Conservation (phyloP, 2,329 filamentous ascomycete species). For the Fusarium secorum region DNA sequence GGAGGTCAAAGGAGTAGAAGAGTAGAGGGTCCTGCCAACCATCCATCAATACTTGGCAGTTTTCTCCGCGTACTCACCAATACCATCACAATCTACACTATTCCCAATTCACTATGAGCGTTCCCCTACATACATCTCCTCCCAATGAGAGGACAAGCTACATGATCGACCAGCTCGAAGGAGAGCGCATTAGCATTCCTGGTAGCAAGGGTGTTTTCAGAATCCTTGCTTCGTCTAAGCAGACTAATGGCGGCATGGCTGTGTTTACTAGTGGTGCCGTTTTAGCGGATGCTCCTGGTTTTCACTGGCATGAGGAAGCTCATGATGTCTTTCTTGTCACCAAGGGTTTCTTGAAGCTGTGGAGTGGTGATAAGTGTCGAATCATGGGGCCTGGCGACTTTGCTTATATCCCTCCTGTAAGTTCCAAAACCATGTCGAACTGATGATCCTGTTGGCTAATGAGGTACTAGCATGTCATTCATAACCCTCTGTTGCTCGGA, state of each 20-base stretch:
- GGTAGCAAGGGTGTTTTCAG: conserved; percentile 60
- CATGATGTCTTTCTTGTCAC: conserved; percentile 66
- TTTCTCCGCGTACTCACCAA: too few species aligned
- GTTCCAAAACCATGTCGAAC: background rate
- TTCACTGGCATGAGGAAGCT: conserved; percentile 64
- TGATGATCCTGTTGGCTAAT: background rate
- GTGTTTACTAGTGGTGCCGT: conserved; percentile 59
- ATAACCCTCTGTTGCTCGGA: conserved; percentile 63
- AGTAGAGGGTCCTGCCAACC: background rate
- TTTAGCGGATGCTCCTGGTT: conserved; percentile 57
- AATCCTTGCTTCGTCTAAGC: conserved; percentile 59
- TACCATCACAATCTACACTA: background rate
- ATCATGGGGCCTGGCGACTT: conserved; percentile 64
- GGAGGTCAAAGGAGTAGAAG: background rate
- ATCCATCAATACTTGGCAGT: background rate
- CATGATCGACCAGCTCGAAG: conserved; percentile 58
- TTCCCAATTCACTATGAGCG: conserved; percentile 38
- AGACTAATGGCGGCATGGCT: conserved; percentile 59
- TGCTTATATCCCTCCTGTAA: conserved; percentile 64
- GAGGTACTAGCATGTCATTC: conserved; percentile 53
- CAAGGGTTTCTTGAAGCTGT: conserved; percentile 63
- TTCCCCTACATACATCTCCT: conserved; percentile 46
- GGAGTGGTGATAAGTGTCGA: conserved; percentile 64
- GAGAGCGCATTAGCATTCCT: conserved; percentile 60
- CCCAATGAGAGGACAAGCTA: conserved; percentile 51